These are phyloP conservation scores for Paecilomyces dactylethromorphus DNA, from an alignment of 2,329 filamentous ascomycete species.

Conservation along the genomic window DNA sequence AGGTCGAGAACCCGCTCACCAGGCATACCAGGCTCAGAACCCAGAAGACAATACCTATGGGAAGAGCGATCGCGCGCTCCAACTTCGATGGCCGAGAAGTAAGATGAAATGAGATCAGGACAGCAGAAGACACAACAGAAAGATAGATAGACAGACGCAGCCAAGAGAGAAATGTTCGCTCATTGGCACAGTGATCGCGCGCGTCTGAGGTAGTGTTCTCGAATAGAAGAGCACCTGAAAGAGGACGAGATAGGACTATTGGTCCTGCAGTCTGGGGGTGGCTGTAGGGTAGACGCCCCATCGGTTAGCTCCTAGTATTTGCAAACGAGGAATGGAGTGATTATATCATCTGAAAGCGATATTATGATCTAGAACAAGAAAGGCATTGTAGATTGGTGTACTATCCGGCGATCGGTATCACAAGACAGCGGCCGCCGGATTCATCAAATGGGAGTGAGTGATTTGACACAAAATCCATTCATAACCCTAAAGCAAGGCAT, in stretches of 20 bases:
- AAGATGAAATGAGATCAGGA: conserved; percentile 88
- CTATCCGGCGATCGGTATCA: neutral
- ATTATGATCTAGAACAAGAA: neutral
- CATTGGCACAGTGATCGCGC: conserved; percentile 60
- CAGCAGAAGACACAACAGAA: conserved; percentile 80
- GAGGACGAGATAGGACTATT: conserved; percentile 48
- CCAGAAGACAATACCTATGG: conserved; percentile 87
- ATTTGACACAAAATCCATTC: neutral
- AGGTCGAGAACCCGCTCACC: conserved; percentile 72
- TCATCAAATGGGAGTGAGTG: neutral
- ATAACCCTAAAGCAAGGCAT: neutral
- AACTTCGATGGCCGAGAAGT: conserved; percentile 62
- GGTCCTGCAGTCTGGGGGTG: conserved; percentile 25
- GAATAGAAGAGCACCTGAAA: conserved; percentile 57
- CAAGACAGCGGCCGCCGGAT: too few species aligned
- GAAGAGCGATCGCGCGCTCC: conserved; percentile 72
- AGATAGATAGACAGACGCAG: conserved; percentile 85
- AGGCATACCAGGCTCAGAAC: conserved; percentile 70
- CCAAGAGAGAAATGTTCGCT: conserved; percentile 79
- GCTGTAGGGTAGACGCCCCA: conserved; percentile 9
- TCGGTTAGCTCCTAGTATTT: neutral
- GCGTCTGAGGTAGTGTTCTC: conserved; percentile 62
- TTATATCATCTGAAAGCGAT: neutral
- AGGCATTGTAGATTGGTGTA: neutral
- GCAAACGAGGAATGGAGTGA: neutral